Percentiles rank a stretch among this genome's conserved stretches.
These are phyloP conservation scores for Euphorbia corollata DNA, from an alignment of 441 rosid genomes.

Conservation along the genomic window DNA sequence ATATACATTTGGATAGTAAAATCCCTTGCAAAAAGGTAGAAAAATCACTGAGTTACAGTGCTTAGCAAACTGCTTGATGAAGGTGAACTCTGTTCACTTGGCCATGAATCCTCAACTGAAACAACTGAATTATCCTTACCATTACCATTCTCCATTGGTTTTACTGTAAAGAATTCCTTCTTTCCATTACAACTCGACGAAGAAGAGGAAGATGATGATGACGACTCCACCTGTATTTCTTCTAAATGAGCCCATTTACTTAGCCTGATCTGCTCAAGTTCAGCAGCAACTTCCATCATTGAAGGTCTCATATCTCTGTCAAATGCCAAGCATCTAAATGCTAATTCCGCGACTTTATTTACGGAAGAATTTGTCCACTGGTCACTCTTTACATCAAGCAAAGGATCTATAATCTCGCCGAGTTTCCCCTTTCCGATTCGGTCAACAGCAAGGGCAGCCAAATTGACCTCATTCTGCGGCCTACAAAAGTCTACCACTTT, in stretches of 20 bases:
- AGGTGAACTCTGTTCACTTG: conserved; percentile 49
- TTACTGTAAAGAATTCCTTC: conserved; percentile 16
- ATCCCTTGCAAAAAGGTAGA: not conserved
- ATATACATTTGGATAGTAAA: not conserved
- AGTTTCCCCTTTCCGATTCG: conserved; percentile 69
- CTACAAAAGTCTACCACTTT: conserved; percentile 83
- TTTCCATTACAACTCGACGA: conserved; percentile 22
- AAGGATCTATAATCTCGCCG: conserved; percentile 68
- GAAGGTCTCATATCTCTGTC: conserved; percentile 77
- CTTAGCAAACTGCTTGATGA: conserved; percentile 34
- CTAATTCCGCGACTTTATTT: conserved; percentile 61
- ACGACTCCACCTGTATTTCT: conserved; percentile 19
- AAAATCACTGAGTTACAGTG: conserved; percentile 21
- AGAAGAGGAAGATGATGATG: conserved; percentile 12
- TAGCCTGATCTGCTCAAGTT: conserved; percentile 51
- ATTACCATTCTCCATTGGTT: conserved; percentile 24
- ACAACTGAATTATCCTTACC: conserved; percentile 30
- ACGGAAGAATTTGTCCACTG: conserved; percentile 25
- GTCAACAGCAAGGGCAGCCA: conserved; percentile 77
- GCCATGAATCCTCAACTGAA: conserved; percentile 39
- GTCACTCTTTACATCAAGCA: not conserved
- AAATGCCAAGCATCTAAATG: conserved; percentile 78
- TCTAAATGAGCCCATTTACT: conserved; percentile 33
- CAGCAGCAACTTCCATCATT: conserved; percentile 74
- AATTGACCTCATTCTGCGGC: conserved; percentile 58